Percentiles rank a stretch among this genome's conserved stretches.
These are phyloP conservation scores for Hypoxylon crocopeplum DNA, from an alignment of 495 filamentous ascomycete species.

Conservation along the genomic window DNA sequence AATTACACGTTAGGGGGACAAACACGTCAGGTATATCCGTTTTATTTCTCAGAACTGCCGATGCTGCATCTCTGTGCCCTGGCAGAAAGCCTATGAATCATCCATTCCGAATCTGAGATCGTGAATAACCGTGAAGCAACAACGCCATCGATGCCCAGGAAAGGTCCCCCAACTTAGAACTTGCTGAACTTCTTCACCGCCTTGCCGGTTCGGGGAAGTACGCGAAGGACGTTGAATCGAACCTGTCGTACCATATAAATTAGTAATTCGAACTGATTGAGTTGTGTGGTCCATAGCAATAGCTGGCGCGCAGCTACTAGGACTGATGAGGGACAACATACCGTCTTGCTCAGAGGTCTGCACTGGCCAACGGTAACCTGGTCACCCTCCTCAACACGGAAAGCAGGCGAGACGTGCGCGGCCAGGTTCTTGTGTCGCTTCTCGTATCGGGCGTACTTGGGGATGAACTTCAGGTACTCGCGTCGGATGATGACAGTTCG, in stretches of 20 bases:
- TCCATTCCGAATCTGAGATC: slow-evolving; percentile 57
- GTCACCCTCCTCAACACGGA: slow-evolving; percentile 99
- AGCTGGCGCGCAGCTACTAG: not conserved
- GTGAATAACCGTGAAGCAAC: slow-evolving; percentile 58
- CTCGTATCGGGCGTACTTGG: slow-evolving; percentile 99
- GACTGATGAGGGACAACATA: slow-evolving; percentile 58
- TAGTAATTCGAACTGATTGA: slow-evolving; percentile 26
- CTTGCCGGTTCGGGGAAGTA: slow-evolving; percentile 95
- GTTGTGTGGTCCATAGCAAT: not conserved
- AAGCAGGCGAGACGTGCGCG: slow-evolving; percentile 97
- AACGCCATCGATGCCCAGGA: slow-evolving; percentile 60
- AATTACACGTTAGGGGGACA: not conserved
- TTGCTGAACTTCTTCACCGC: slow-evolving; percentile 96
- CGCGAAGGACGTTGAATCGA: slow-evolving; percentile 98
- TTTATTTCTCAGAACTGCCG: slow-evolving; percentile 55
- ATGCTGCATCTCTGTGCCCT: slow-evolving; percentile 52
- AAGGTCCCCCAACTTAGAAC: slow-evolving; percentile 73
- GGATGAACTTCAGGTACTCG: slow-evolving; percentile 99
- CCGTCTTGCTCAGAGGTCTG: slow-evolving; percentile 97
- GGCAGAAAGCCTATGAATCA: slow-evolving; percentile 55
- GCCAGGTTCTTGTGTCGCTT: slow-evolving; percentile 99
- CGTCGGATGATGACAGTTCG: slow-evolving; percentile 98
- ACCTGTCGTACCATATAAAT: slow-evolving; percentile 62
- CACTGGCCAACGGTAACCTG: slow-evolving; percentile 99
- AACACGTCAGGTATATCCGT: slow-evolving; percentile 29